Conservation (phyloP, 1,139 yeast genomes). For the Pichia sp. region DNA sequence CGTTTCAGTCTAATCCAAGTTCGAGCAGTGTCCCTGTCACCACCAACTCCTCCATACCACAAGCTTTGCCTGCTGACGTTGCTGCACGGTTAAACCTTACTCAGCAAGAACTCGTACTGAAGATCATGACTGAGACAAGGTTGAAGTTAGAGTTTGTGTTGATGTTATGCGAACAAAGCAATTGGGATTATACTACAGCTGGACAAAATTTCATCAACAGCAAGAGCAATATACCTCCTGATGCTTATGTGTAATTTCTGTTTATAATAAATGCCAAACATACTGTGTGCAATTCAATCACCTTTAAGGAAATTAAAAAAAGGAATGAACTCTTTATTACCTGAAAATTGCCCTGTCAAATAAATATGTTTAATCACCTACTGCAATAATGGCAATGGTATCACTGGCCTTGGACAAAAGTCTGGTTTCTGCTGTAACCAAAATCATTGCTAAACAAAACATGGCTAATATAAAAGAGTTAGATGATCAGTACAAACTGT, state of each 20-base stretch:
- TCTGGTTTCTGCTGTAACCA: not conserved
- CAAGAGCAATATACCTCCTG: conserved; percentile 50
- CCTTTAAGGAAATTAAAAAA: not conserved
- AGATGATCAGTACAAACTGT: conserved; percentile 11
- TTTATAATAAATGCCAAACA: no score
- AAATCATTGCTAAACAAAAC: conserved; percentile 8
- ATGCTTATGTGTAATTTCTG: conserved; percentile 38
- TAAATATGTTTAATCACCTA: not conserved
- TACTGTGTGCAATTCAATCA: not conserved
- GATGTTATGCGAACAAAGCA: conserved; percentile 85
- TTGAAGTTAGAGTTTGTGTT: conserved; percentile 73
- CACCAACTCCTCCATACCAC: conserved; percentile 8
- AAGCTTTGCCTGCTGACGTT: conserved; percentile 46
- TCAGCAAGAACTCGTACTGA: conserved; percentile 65
- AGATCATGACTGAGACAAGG: conserved; percentile 67
- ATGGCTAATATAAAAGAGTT: not conserved
- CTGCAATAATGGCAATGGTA: no score
- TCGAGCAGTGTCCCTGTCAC: not conserved
- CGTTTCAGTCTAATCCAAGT: not conserved
- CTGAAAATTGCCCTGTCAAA: not conserved
- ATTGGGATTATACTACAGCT: conserved; percentile 76
- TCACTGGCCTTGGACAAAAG: no score
- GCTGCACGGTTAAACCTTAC: conserved; percentile 46
- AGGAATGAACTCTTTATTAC: not conserved
- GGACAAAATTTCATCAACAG: conserved; percentile 68